Evolutionary conservation across 2,329 filamentous ascomycete genomes (phyloP), one percentile per base, ranked within the genome.

Genomic region (Aspergillus phoenicis): DNA sequence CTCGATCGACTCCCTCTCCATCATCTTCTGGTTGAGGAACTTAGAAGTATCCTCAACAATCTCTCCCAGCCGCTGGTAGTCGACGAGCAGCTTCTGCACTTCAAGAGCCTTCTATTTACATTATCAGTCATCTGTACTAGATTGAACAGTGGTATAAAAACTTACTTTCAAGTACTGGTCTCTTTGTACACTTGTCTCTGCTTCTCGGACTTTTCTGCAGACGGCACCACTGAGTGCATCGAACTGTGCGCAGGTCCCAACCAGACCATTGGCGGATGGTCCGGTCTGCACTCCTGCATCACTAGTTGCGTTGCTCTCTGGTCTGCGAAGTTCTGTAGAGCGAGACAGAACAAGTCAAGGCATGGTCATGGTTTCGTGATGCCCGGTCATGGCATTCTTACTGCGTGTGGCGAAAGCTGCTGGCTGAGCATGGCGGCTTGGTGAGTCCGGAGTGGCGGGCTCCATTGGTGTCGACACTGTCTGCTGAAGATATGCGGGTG

Each of bases 131-230:
- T 24, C 20, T 22, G 22, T 4, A 15, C 41, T 55, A 52, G 2
- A 13, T 36, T 51, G 11, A 43, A 13, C 8, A 41, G 43, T 17
- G 5, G 8, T 4, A 41, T 33, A 43, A 36, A 13, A 28, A 52
- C 66, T 62, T 64, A 69, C 67, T n/a, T 61, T 59, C 43, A 69
- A 57, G 17, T 62, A 58, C 36, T 56, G 49, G 24, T 67, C 64
- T 39, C 66, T 60, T 49, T 61, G 52, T n/a, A 17, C 48, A 10
- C 61, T 28, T 5, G 49, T 59, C 4, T 41, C 26, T 15, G 59
- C 60, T 61, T 30, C 56, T 7, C 62, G 56, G 20, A 52, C 60
- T 13, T 52, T 61, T 33, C 30, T 57, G 41, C 62, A 62, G n/a
- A 30, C 26, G 47, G 47, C 15, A 5, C 20, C 26, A 17, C 26